Evolutionary conservation across 371 early-diverging fungal genomes (phyloP), one percentile per base, ranked within the genome.

Genomic region (Capniomyces stellatus): DNA sequence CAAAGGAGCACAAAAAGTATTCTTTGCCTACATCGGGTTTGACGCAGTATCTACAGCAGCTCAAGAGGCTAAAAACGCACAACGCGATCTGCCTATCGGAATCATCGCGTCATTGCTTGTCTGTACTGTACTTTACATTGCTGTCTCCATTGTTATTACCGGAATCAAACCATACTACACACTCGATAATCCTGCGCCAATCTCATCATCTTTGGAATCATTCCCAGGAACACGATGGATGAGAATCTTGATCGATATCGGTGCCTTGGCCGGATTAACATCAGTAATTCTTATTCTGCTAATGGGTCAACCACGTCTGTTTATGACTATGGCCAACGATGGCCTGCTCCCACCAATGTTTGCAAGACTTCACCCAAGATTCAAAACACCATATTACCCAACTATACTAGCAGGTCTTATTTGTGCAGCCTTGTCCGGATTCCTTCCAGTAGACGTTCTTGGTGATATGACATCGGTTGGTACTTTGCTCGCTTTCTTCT

Each of bases 11-110:
- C n/a, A n/a, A n/a, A n/a, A n/a, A n/a, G n/a, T n/a, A n/a, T n/a
- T n/a, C 85, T 89, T 88, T 60, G 77, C 85, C n/a, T 87, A 82
- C 58, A 78, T 83, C 61, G 88, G 89, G 29, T 88, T 87, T 64
- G 90, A 88, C 62, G 73, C 85, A 29, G 79, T 88, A n/a, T 78
- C 86, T 0, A 85, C 87, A 0, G 76, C 79, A 18, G 81, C 90
- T 1, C 79, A 83, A 63, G 90, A 89, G 68, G 69, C 81, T 29
- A 75, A 72, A 55, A 77, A 79, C 28, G 87, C 89, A 18, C 72
- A 75, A 30, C 73, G 82, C 19, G 86, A 88, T 61, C 59, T 89
- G 44, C 89, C 90, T n/a, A 77, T 89, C 39, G 87, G 85, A 46
- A 85, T 89, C 54, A 63, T 83, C 52, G 75, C 71, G 28, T 80